These are phyloP conservation scores for Melianthus villosus DNA, from an alignment of 441 rosid genomes.

Conservation along the genomic window DNA sequence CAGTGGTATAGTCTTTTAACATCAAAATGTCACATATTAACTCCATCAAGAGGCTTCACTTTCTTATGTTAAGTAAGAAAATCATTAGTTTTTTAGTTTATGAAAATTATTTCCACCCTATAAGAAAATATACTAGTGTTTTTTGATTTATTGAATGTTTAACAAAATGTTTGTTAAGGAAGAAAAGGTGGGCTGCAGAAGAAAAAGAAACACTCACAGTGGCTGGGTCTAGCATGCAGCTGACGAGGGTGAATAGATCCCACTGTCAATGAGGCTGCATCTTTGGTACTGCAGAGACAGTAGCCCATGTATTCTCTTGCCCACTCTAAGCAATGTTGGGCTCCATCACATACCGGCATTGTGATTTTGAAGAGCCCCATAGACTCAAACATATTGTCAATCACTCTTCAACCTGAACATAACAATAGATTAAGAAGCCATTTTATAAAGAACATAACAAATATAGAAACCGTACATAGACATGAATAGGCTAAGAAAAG, in stretches of 20 bases:
- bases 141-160: background rate
- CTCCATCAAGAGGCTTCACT: no score
- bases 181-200: background rate
- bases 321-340: conserved; percentile 29
- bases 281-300: conserved; percentile 40
- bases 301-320: conserved; percentile 21
- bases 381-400: background rate
- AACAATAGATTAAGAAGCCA: no score
- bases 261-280: conserved; percentile 33
- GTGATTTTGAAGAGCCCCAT: conserved; percentile 1
- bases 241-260: conserved; percentile 69
- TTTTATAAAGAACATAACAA: no score
- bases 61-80: no score
- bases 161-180: background rate
- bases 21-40: no score
- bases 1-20: no score
- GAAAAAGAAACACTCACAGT: conserved; percentile 31
- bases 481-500: no score
- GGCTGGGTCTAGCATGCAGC: conserved; percentile 74
- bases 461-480: no score
- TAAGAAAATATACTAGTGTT: background rate
- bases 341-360: conserved; percentile 14
- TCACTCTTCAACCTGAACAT: no score
- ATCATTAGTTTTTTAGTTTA: no score
- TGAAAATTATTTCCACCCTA: no score